These are phyloP conservation scores for Metschnikowia corniflorae DNA, from an alignment of 805 yeast species.

Conservation along the genomic window DNA sequence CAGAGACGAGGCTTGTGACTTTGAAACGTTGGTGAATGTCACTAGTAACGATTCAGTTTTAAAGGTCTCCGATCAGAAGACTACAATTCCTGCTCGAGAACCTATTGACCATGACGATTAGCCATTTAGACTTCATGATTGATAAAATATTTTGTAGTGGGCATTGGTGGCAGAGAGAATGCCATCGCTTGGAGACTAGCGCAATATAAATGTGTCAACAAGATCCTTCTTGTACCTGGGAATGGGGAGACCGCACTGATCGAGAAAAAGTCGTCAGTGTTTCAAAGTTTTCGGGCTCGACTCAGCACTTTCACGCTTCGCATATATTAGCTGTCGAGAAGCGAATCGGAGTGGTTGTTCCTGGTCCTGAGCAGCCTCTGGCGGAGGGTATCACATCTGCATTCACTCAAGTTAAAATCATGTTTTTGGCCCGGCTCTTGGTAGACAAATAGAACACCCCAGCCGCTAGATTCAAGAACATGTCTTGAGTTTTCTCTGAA, in stretches of 20 bases:
- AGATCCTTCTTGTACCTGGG: constrained; percentile 92
- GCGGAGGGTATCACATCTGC: constrained; percentile 84
- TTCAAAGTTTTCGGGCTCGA: constrained; percentile 56
- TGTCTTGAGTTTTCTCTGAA: too few relatives aligned
- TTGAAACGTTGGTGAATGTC: too few relatives aligned
- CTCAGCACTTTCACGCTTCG: constrained; percentile 64
- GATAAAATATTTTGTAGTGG: constrained; percentile 83
- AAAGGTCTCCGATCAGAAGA: too few relatives aligned
- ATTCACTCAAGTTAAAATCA: constrained; percentile 80
- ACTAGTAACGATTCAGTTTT: too few relatives aligned
- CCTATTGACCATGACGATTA: too few relatives aligned
- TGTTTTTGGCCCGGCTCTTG: constrained; percentile 94
- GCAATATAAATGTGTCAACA: constrained; percentile 67
- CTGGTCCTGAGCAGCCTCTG: constrained; percentile 99
- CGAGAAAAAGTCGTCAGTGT: constrained; percentile 62
- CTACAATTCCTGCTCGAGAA: too few relatives aligned
- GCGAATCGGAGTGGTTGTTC: constrained; percentile 70
- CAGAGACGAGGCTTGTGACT: too few relatives aligned
- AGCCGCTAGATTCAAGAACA: constrained; percentile 86
- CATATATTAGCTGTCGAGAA: constrained; percentile 74
- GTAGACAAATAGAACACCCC: constrained; percentile 93
- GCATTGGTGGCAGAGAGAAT: constrained; percentile 99
- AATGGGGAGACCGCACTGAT: constrained; percentile 80
- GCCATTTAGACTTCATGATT: too few relatives aligned
- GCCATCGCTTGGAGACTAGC: constrained; percentile 90